phyloP scores from a whole-genome alignment of 371 early-diverging fungal genomes.

The Mortierella polycephala region DNA sequence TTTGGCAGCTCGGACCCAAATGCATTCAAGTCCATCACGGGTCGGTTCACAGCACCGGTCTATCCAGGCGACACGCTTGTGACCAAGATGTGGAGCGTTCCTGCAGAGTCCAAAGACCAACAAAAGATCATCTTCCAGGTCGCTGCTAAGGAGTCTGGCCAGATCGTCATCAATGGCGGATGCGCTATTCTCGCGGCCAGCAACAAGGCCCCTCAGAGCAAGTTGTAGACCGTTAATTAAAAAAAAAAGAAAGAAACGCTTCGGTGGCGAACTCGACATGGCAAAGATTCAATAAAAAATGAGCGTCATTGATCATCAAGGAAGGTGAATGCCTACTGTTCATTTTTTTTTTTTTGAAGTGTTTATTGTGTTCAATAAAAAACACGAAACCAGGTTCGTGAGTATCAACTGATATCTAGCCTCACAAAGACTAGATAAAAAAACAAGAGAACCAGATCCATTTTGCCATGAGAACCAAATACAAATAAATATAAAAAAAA shows the following conservation, averaged over 20 bases:
- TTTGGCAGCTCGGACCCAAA: slow-evolving; percentile 63
- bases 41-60: slow-evolving; percentile 76
- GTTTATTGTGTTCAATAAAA: no score
- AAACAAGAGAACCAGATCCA: background rate
- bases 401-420: no score
- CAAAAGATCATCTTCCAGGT: slow-evolving; percentile 64
- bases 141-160: slow-evolving; percentile 61
- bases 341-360: no score
- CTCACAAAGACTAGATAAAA: background rate
- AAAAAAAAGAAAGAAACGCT: background rate
- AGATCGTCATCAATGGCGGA: slow-evolving; percentile 61
- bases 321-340: no score
- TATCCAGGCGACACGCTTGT: slow-evolving; percentile 75
- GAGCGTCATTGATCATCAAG: background rate
- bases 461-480: background rate
- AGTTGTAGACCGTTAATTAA: slow-evolving; percentile 13
- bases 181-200: slow-evolving; percentile 55
- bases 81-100: slow-evolving; percentile 75
- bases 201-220: slow-evolving; percentile 33
- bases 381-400: no score
- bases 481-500: background rate
- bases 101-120: slow-evolving; percentile 48
- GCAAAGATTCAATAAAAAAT: background rate
- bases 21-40: slow-evolving; percentile 67
- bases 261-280: no score